A percentile compares a stretch with the other conserved stretches of the same genome.
These are phyloP conservation scores for Leccinum obscurum DNA, from an alignment of 768 basidiomycete genomes.

Conservation along the genomic window DNA sequence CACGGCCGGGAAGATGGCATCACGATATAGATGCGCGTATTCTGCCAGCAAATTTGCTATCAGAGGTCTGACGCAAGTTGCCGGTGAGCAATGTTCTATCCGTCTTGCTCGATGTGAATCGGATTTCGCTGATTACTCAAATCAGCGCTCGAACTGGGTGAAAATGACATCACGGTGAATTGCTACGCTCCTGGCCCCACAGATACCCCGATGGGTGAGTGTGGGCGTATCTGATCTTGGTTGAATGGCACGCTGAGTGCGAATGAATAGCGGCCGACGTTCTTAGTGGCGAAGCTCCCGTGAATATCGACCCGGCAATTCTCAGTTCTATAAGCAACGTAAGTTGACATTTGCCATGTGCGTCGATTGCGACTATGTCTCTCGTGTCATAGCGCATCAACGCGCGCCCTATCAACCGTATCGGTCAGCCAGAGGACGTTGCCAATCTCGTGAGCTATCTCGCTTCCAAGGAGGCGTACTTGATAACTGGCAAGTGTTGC, in stretches of 20 bases:
- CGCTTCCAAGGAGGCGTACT: slow-evolving; percentile 37
- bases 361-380: background rate
- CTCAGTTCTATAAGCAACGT: background rate
- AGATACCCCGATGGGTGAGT: background rate
- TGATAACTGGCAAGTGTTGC: slow-evolving; percentile 34
- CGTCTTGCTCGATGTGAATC: background rate
- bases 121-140: background rate
- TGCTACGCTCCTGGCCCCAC: background rate
- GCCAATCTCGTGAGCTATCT: slow-evolving; percentile 39
- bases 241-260: background rate
- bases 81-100: background rate
- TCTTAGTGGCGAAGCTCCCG: background rate
- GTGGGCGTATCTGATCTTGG: background rate
- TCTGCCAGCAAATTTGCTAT: background rate
- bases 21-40: background rate
- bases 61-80: background rate
- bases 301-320: background rate
- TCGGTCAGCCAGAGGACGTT: slow-evolving; percentile 34
- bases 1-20: background rate
- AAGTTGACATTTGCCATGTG: background rate
- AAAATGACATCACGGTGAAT: background rate
- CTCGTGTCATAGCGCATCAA: background rate
- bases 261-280: background rate
- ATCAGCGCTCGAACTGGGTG: background rate
- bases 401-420: slow-evolving; percentile 9